Percentiles rank a stretch among this genome's conserved stretches.
phyloP scores from a whole-genome alignment of 371 early-diverging fungal genomes.

The Batkoa obscura region DNA sequence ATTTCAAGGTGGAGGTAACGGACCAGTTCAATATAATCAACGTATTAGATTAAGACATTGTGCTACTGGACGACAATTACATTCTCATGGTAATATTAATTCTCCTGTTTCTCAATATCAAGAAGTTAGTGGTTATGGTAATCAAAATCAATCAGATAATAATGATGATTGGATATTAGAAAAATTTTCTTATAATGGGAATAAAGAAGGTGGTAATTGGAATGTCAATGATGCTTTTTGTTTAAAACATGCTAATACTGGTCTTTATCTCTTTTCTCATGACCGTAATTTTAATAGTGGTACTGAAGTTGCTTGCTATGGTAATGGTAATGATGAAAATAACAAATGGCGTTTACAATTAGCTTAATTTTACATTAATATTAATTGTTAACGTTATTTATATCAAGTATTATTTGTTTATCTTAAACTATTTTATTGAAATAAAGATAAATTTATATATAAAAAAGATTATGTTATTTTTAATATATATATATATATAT shows the following conservation, averaged over 20 bases:
- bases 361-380: not conserved
- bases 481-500: too few relatives aligned
- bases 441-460: too few relatives aligned
- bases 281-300: constrained; percentile 14
- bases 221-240: constrained; percentile 19
- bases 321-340: constrained; percentile 28
- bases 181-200: constrained; percentile 12
- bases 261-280: constrained; percentile 25
- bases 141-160: constrained; percentile 20
- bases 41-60: constrained; percentile 29
- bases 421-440: too few relatives aligned
- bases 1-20: constrained; percentile 12
- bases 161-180: constrained; percentile 41
- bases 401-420: too few relatives aligned
- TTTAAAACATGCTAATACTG: constrained; percentile 27
- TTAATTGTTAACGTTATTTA: too few relatives aligned
- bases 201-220: constrained; percentile 18
- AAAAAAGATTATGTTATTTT: too few relatives aligned
- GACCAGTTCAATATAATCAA: constrained; percentile 20
- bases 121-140: constrained; percentile 35
- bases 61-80: constrained; percentile 24
- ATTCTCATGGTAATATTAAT: constrained; percentile 26
- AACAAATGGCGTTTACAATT: constrained; percentile 24
- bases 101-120: constrained; percentile 33
- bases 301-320: constrained; percentile 28